Percentiles rank a stretch among this genome's conserved stretches.
Conservation (phyloP, 2,329 filamentous ascomycete species). For the Rhinocladiella mackenziei region DNA sequence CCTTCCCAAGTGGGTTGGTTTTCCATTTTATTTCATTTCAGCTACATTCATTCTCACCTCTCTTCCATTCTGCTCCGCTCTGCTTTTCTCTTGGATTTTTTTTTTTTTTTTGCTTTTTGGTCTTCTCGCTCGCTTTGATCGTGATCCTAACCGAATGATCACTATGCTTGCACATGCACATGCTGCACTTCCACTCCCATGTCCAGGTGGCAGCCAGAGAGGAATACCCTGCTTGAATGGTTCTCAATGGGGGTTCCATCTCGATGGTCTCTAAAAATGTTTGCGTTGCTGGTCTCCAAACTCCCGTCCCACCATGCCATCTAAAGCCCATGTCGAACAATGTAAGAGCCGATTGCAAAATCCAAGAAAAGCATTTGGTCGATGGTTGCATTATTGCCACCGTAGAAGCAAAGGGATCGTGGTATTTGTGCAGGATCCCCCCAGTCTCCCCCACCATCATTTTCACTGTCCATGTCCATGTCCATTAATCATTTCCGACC, state of each 20-base stretch:
- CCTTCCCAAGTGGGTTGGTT: not conserved
- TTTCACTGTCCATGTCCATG: no score
- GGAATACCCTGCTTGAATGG: no score
- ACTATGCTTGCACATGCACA: no score
- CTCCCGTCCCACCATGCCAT: not conserved
- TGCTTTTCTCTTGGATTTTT: conserved; percentile 2
- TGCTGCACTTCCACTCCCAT: no score
- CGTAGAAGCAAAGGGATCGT: not conserved
- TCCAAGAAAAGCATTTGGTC: conserved; percentile 15
- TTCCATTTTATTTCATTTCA: not conserved
- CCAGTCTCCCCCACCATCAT: not conserved
- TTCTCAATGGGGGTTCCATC: no score
- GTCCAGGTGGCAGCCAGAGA: no score
- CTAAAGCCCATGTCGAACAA: conserved; percentile 6
- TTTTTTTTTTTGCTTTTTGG: conserved; percentile 6
- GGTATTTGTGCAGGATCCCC: not conserved
- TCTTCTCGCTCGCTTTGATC: no score
- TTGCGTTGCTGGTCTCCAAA: not conserved
- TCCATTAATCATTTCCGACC: conserved; percentile 8
- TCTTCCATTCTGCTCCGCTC: not conserved
- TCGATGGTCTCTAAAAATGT: no score
- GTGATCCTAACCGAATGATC: not conserved
- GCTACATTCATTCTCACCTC: not conserved
- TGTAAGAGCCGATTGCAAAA: conserved; percentile 14
- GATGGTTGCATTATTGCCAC: not conserved